Conservation (phyloP, 176 grass and related monocot species). For the Chrysopogon serrulatus region DNA sequence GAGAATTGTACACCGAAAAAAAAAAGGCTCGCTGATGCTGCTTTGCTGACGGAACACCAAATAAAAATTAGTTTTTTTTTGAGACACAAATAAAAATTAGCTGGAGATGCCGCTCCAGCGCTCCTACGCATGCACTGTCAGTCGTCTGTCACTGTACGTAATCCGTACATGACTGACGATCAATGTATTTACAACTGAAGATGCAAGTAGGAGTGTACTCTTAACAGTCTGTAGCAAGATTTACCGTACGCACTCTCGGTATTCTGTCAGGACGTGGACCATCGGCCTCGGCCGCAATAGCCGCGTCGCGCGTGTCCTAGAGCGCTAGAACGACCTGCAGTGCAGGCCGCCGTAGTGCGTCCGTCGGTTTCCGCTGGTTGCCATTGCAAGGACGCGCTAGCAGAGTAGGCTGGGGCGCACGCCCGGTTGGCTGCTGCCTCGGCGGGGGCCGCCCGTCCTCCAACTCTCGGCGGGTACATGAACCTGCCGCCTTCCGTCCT, state of each 20-base stretch:
- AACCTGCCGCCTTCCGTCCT: constrained; percentile 24
- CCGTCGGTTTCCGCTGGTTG: not conserved
- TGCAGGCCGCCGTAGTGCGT: not conserved
- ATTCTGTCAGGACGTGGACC: not conserved
- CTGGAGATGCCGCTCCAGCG: not conserved
- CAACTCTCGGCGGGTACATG: not conserved
- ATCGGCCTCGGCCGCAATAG: not conserved
- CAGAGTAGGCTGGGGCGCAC: not conserved
- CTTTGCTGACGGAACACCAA: not conserved
- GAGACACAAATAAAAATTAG: no score
- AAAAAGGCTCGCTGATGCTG: not conserved
- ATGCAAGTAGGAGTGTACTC: not conserved
- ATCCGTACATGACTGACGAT: not conserved
- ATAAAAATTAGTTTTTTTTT: no score
- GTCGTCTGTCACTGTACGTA: not conserved
- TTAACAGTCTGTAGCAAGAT: not conserved
- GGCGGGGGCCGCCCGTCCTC: not conserved
- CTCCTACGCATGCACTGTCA: not conserved
- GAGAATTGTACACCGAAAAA: not conserved
- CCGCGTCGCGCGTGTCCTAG: not conserved
- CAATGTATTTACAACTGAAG: not conserved
- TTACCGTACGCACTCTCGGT: no score
- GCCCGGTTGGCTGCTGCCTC: not conserved
- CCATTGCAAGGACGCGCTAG: constrained; percentile 8
- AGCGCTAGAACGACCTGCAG: not conserved